Percentiles rank a stretch among this genome's conserved stretches.
phyloP scores from a whole-genome alignment of 2,329 filamentous ascomycete species.

The Fusarium pseudograminearum region DNA sequence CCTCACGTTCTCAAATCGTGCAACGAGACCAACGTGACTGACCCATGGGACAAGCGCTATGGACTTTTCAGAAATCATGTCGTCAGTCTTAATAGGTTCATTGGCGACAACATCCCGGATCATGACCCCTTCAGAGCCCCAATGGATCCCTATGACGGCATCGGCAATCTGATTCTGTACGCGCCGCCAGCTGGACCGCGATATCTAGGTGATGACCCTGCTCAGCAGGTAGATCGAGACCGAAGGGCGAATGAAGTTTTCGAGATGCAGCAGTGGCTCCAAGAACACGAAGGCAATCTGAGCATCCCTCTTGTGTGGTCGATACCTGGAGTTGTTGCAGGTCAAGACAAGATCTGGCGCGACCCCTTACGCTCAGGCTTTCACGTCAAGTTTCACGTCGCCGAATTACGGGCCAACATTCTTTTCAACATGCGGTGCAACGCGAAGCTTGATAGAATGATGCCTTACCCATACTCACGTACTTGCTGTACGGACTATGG shows the following conservation, averaged over 20 bases:
- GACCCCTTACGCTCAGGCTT: conserved; percentile 34
- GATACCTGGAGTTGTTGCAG: conserved; percentile 9
- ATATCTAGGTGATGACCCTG: conserved; percentile 24
- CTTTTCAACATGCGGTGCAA: conserved; percentile 67
- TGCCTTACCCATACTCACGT: conserved; percentile 57
- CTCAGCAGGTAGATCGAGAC: conserved; percentile 5
- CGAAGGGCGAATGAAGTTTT: conserved; percentile 11
- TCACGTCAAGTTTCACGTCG: conserved; percentile 42
- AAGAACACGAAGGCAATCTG: neutral
- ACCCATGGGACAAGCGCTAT: conserved; percentile 1
- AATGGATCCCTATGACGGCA: conserved; percentile 42
- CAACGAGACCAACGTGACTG: fast-evolving
- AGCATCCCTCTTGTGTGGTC: conserved; percentile 33
- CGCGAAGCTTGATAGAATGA: conserved; percentile 50
- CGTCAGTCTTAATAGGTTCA: neutral
- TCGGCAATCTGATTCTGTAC: conserved; percentile 47
- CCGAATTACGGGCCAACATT: conserved; percentile 51
- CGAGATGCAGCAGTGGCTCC: conserved; percentile 3
- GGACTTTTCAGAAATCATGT: neutral
- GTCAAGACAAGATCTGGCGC: conserved; percentile 15
- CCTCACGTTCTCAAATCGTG: neutral
- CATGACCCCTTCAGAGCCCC: conserved; percentile 8
- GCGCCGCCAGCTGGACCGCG: conserved; percentile 40
- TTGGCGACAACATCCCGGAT: neutral
- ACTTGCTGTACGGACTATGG: conserved; percentile 66